These are phyloP conservation scores for Diplodia sapinea DNA, from an alignment of 2,329 filamentous ascomycete species.

Conservation along the genomic window DNA sequence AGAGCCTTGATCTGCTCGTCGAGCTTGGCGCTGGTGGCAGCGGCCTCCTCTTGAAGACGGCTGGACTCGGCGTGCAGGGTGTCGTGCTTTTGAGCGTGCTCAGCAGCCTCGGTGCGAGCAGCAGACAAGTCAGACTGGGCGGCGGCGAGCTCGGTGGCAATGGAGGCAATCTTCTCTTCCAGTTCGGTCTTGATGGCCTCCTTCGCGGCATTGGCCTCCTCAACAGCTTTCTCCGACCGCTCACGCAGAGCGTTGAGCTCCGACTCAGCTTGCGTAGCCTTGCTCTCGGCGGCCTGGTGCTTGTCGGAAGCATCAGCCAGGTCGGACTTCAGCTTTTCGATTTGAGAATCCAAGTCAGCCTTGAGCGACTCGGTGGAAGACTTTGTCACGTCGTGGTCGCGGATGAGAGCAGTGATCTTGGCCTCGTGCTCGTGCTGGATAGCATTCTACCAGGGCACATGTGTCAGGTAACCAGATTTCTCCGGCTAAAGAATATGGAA, in stretches of 20 bases:
- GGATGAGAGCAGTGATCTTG: constrained; percentile 31
- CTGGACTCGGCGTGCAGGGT: constrained; percentile 27
- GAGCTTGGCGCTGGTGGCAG: constrained; percentile 32
- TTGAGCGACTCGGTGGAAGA: constrained; percentile 23
- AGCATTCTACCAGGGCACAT: constrained; percentile 16
- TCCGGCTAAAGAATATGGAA: background rate
- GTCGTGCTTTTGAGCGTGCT: constrained; percentile 39
- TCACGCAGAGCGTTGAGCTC: constrained; percentile 21
- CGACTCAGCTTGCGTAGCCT: constrained; percentile 11
- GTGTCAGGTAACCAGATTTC: background rate
- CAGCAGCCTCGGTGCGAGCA: constrained; percentile 20
- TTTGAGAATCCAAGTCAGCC: constrained; percentile 30
- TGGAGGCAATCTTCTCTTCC: constrained; percentile 29
- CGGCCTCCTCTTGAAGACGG: constrained; percentile 28
- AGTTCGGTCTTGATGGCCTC: constrained; percentile 30
- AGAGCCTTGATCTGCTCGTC: constrained; percentile 42
- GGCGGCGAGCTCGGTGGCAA: constrained; percentile 29
- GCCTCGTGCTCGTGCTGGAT: constrained; percentile 32
- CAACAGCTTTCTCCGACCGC: constrained; percentile 22
- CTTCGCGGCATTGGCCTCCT: constrained; percentile 28
- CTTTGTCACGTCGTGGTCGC: constrained; percentile 31
- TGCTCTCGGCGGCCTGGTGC: constrained; percentile 27
- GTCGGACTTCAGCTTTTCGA: constrained; percentile 30
- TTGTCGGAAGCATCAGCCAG: constrained; percentile 19
- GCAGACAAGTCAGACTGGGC: constrained; percentile 27